phyloP scores from a whole-genome alignment of 2,329 filamentous ascomycete species.

The Orbilia ellipsospora region DNA sequence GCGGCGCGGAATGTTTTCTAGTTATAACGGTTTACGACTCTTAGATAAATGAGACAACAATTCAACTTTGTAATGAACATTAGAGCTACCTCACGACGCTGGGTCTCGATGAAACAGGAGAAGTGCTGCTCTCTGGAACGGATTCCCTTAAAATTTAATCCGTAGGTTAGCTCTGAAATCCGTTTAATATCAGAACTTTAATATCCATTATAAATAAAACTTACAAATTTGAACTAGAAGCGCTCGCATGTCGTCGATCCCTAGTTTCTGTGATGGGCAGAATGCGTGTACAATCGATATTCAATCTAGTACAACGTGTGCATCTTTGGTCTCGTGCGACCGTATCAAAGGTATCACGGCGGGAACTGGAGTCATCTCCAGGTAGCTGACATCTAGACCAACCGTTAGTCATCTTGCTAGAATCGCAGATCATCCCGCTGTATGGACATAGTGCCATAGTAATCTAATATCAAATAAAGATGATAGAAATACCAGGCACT shows the following conservation, averaged over 20 bases:
- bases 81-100: constrained; percentile 29
- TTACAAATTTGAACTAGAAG: constrained; percentile 20
- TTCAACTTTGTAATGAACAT: not conserved
- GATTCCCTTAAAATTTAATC: constrained; percentile 23
- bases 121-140: constrained; percentile 20
- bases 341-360: constrained; percentile 29
- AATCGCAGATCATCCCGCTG: too few relatives aligned
- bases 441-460: not conserved
- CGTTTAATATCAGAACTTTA: not conserved
- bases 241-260: constrained; percentile 37
- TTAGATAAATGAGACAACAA: not conserved
- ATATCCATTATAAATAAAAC: constrained; percentile 3
- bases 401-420: constrained; percentile 5
- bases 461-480: not conserved
- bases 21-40: not conserved
- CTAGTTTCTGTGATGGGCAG: constrained; percentile 56
- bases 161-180: not conserved
- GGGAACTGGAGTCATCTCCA: constrained; percentile 34
- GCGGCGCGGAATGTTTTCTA: constrained; percentile 34
- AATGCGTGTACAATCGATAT: constrained; percentile 57
- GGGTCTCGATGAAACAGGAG: constrained; percentile 31
- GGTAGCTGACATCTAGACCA: constrained; percentile 40
- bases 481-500: constrained; percentile 10
- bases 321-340: constrained; percentile 53
- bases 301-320: constrained; percentile 55